phyloP scores from a whole-genome alignment of 768 basidiomycete genomes.

The Chalciporus sphaerocephalus region DNA sequence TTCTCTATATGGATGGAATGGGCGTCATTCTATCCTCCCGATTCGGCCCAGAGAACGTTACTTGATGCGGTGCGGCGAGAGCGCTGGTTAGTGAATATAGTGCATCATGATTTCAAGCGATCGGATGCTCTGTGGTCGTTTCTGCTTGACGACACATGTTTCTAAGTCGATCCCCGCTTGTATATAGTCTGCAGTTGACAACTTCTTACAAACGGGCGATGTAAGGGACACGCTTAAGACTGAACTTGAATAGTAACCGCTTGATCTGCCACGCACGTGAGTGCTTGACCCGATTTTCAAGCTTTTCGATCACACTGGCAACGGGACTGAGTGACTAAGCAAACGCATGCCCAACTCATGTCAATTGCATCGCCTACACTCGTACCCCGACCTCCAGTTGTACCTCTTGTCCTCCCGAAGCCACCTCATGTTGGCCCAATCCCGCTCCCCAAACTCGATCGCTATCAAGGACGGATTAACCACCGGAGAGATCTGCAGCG shows the following conservation, averaged over 20 bases:
- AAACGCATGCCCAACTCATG: slow-evolving; percentile 33
- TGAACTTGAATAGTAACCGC: too few species aligned
- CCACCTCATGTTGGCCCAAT: slow-evolving; percentile 62
- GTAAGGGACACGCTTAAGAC: too few species aligned
- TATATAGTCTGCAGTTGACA: too few species aligned
- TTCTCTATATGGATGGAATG: slow-evolving; percentile 96
- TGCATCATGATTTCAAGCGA: slow-evolving; percentile 91
- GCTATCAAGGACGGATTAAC: slow-evolving; percentile 54
- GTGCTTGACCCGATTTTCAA: not conserved
- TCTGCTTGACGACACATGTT: slow-evolving; percentile 44
- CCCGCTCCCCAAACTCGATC: slow-evolving; percentile 48
- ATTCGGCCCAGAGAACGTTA: slow-evolving; percentile 65
- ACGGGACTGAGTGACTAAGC: not conserved
- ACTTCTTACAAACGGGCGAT: too few species aligned
- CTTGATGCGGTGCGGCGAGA: slow-evolving; percentile 66
- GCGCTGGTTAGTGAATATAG: slow-evolving; percentile 87
- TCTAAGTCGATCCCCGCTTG: too few species aligned
- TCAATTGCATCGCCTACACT: slow-evolving; percentile 65
- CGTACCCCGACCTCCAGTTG: slow-evolving; percentile 56
- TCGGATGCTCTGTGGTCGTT: slow-evolving; percentile 80
- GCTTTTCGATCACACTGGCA: not conserved
- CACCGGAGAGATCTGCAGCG: slow-evolving; percentile 62
- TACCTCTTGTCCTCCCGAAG: slow-evolving; percentile 64
- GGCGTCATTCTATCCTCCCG: slow-evolving; percentile 81
- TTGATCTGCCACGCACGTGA: too few species aligned